Conservation (phyloP, 352 stramenopile genomes). For the Globisporangium takayamanum region DNA sequence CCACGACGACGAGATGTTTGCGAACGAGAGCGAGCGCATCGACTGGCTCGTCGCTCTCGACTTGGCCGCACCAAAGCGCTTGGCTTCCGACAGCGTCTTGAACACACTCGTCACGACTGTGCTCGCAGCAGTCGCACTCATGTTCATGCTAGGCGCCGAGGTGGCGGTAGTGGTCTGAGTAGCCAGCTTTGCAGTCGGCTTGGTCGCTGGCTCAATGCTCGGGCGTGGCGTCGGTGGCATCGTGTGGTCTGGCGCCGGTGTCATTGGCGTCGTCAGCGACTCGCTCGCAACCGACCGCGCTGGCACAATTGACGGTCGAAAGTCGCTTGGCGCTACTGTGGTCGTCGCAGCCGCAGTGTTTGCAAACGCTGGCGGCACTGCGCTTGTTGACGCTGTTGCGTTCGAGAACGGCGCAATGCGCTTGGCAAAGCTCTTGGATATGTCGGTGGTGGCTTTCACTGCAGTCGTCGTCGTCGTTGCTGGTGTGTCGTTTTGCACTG, state of each 20-base stretch:
- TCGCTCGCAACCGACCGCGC: neutral
- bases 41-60: constrained; percentile 16
- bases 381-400: neutral
- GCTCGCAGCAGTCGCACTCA: constrained; percentile 2
- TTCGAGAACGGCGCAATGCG: constrained; percentile 10
- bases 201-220: constrained; percentile 12
- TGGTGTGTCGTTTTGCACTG: constrained; percentile 1
- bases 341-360: neutral
- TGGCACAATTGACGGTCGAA: constrained; percentile 11
- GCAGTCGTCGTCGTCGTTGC: constrained; percentile 5
- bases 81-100: constrained; percentile 26
- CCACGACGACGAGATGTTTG: constrained; percentile 36
- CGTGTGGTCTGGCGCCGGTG: constrained; percentile 26
- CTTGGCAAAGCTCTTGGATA: constrained; percentile 13
- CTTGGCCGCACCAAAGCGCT: constrained; percentile 18
- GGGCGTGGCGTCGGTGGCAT: constrained; percentile 19
- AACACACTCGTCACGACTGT: constrained; percentile 30
- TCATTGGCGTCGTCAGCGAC: constrained; percentile 30
- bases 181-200: neutral
- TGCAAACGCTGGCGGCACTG: neutral
- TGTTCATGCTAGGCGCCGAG: neutral
- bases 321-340: neutral
- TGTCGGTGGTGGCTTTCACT: neutral
- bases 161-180: neutral
- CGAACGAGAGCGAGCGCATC: constrained; percentile 40